These are phyloP conservation scores for Russula foetens DNA, from an alignment of 768 basidiomycete genomes.

Conservation along the genomic window DNA sequence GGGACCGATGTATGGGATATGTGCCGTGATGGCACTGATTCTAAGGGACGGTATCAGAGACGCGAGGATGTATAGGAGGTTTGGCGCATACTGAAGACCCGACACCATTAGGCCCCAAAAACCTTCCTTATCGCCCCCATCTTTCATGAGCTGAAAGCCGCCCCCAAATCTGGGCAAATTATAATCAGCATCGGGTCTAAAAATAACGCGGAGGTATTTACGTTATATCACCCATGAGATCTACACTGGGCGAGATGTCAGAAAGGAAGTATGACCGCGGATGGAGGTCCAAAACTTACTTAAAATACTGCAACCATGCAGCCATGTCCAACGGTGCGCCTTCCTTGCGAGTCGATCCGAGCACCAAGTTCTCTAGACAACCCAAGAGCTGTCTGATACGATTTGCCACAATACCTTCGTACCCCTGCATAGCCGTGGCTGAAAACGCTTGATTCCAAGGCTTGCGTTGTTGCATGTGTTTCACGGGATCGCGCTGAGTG, in stretches of 20 bases:
- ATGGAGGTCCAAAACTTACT: slow-evolving; percentile 24
- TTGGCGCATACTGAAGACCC: neutral
- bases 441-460: slow-evolving; percentile 39
- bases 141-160: slow-evolving; percentile 22
- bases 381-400: too few species aligned
- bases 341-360: neutral
- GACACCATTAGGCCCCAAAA: neutral
- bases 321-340: slow-evolving; percentile 27
- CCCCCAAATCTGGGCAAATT: slow-evolving; percentile 23
- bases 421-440: slow-evolving; percentile 34
- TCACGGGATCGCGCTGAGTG: too few species aligned
- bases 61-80: too few species aligned
- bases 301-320: slow-evolving; percentile 31
- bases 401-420: slow-evolving; percentile 31
- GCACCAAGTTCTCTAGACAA: slow-evolving; percentile 15
- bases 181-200: neutral
- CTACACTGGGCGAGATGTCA: slow-evolving; percentile 26
- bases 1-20: neutral
- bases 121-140: slow-evolving; percentile 13
- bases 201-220: slow-evolving; percentile 21
- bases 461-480: slow-evolving; percentile 34
- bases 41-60: neutral
- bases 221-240: too few species aligned
- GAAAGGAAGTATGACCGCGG: neutral
- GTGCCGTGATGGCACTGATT: too few species aligned